These are phyloP conservation scores for Globisporangium rhizosaccharum DNA, from an alignment of 352 stramenopile genomes.

Conservation along the genomic window DNA sequence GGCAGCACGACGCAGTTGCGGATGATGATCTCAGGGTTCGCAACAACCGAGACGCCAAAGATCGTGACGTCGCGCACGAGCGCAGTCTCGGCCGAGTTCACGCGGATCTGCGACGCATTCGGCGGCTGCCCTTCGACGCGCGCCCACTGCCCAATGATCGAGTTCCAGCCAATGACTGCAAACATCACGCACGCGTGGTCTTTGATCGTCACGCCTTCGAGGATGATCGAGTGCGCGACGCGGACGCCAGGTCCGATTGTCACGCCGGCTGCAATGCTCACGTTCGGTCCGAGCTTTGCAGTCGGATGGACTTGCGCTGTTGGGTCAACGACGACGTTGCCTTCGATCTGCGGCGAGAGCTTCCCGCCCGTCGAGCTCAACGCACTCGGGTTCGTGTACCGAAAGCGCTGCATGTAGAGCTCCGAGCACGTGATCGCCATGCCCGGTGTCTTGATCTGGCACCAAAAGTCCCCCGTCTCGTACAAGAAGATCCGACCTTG, in stretches of 20 bases:
- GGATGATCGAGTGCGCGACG: conserved; percentile 85
- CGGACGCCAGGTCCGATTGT: conserved; percentile 76
- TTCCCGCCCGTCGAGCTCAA: conserved; percentile 79
- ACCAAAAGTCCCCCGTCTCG: conserved; percentile 87
- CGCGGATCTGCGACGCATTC: conserved; percentile 67
- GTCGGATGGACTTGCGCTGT: conserved; percentile 79
- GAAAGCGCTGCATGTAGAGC: conserved; percentile 89
- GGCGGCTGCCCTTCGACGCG: conserved; percentile 79
- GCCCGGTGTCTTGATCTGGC: conserved; percentile 87
- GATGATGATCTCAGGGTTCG: conserved; percentile 84
- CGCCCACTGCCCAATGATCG: conserved; percentile 83
- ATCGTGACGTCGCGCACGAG: conserved; percentile 88
- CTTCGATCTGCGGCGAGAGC: conserved; percentile 79
- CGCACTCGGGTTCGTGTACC: conserved; percentile 83
- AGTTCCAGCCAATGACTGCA: conserved; percentile 87
- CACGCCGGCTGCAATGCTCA: conserved; percentile 79
- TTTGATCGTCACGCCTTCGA: conserved; percentile 86
- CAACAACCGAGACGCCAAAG: conserved; percentile 84
- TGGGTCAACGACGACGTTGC: conserved; percentile 81
- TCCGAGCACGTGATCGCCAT: conserved; percentile 89
- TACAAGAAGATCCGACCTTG: conserved; percentile 67
- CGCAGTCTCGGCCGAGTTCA: conserved; percentile 58
- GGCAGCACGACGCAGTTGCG: conserved; percentile 87
- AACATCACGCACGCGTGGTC: conserved; percentile 87
- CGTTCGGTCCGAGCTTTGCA: conserved; percentile 82